Conservation (phyloP, 768 basidiomycete species). For the Termitomyces sp. region DNA sequence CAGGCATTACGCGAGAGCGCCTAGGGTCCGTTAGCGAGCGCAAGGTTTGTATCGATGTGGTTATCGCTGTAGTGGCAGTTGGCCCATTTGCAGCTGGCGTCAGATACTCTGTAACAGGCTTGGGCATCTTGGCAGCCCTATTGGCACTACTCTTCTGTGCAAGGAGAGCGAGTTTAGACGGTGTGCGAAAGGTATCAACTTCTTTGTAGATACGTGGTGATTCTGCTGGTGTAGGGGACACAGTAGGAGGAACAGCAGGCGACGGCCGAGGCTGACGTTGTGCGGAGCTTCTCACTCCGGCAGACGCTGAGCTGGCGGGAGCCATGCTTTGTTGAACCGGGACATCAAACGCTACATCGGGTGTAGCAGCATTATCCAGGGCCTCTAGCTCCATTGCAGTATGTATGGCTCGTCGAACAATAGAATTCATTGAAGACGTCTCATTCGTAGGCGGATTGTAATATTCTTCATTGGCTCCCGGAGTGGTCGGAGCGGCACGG, state of each 20-base stretch:
- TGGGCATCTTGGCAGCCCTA: constrained; percentile 38
- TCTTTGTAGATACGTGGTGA: constrained; percentile 21
- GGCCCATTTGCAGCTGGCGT: constrained; percentile 79
- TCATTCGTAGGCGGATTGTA: constrained; percentile 13
- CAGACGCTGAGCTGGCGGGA: constrained; percentile 14
- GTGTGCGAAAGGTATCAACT: constrained; percentile 25
- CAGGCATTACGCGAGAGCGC: constrained; percentile 34
- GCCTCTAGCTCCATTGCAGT: constrained; percentile 63
- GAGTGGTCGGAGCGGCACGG: constrained; percentile 19
- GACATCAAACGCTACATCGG: constrained; percentile 14
- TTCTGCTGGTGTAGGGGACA: neutral
- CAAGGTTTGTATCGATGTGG: constrained; percentile 72
- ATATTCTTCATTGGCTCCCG: constrained; percentile 15
- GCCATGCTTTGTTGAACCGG: constrained; percentile 9
- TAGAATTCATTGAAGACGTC: constrained; percentile 49
- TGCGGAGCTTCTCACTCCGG: neutral
- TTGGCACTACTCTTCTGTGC: constrained; percentile 48
- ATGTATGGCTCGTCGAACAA: constrained; percentile 61
- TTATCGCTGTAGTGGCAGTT: constrained; percentile 81
- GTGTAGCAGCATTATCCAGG: constrained; percentile 30
- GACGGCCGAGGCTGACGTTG: constrained; percentile 11
- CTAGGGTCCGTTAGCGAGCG: constrained; percentile 53
- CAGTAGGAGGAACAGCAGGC: constrained; percentile 1
- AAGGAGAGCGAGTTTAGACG: constrained; percentile 72
- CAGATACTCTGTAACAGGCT: constrained; percentile 59